phyloP scores from a whole-genome alignment of 805 yeast genomes.

The Metschnikowia henanensis region DNA sequence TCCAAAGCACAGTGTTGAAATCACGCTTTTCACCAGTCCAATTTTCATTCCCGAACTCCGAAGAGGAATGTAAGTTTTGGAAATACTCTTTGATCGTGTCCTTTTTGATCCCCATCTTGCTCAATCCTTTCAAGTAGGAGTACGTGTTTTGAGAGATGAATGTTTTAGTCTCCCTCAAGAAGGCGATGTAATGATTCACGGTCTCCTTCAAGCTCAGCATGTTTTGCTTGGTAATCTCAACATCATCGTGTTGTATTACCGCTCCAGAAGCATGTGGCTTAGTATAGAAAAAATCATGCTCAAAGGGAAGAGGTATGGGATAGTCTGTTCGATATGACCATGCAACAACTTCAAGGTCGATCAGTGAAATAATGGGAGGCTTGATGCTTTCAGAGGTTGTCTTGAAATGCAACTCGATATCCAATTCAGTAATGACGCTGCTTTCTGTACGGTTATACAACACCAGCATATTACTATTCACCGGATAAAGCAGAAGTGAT shows the following conservation, averaged over 20 bases:
- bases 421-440: slow-evolving; percentile 23
- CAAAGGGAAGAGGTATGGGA: slow-evolving; percentile 40
- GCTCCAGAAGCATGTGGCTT: slow-evolving; percentile 22
- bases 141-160: slow-evolving; percentile 32
- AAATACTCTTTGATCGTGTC: slow-evolving; percentile 41
- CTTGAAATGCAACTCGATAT: slow-evolving; percentile 30
- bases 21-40: slow-evolving; percentile 31
- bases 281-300: slow-evolving; percentile 43
- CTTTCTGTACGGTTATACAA: slow-evolving; percentile 30
- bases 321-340: slow-evolving; percentile 44
- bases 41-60: slow-evolving; percentile 18
- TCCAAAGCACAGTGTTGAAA: slow-evolving; percentile 30
- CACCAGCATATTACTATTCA: slow-evolving; percentile 26
- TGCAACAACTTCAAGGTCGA: slow-evolving; percentile 38
- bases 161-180: slow-evolving; percentile 34
- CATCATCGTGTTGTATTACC: slow-evolving; percentile 25
- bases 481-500: slow-evolving; percentile 10
- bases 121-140: slow-evolving; percentile 39
- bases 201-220: slow-evolving; percentile 37
- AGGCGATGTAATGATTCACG: slow-evolving; percentile 32
- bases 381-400: slow-evolving; percentile 20
- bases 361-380: slow-evolving; percentile 36
- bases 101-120: slow-evolving; percentile 38
- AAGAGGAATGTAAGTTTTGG: slow-evolving; percentile 27
- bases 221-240: slow-evolving; percentile 33